These are phyloP conservation scores for Coccomyxa sp. DNA, from an alignment of 139 green algal genomes.

Conservation along the genomic window DNA sequence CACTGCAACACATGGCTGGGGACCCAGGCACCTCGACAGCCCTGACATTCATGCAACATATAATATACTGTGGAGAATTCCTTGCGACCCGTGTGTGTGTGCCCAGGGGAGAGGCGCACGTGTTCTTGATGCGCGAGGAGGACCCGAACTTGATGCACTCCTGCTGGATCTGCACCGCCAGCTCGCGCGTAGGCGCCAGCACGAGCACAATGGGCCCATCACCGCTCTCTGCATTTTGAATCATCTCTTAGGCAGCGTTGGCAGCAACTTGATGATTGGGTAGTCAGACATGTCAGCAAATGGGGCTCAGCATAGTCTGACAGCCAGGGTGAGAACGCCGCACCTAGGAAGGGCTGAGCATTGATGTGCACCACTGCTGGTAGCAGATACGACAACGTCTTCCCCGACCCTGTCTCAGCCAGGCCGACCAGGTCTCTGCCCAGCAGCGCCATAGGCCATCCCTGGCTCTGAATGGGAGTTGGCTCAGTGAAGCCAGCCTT, in stretches of 20 bases:
- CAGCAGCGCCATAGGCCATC: slow-evolving; percentile 87
- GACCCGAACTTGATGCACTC: slow-evolving; percentile 90
- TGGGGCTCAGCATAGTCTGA: background rate
- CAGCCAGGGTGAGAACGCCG: slow-evolving; percentile 6
- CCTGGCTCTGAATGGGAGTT: slow-evolving; percentile 84
- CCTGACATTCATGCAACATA: too few relatives aligned
- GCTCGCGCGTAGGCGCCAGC: slow-evolving; percentile 88
- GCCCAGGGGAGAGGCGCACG: slow-evolving; percentile 41
- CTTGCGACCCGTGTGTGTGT: background rate
- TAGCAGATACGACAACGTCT: slow-evolving; percentile 87
- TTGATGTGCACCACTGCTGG: slow-evolving; percentile 92
- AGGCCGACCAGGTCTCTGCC: slow-evolving; percentile 83
- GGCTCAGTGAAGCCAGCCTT: slow-evolving; percentile 78
- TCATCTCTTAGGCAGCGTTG: too few relatives aligned
- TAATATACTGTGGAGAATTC: background rate
- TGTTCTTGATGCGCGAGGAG: slow-evolving; percentile 82
- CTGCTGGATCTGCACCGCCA: slow-evolving; percentile 89
- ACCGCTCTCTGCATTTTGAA: slow-evolving; percentile 73
- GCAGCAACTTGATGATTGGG: background rate
- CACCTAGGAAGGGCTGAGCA: slow-evolving; percentile 82
- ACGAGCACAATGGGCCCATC: slow-evolving; percentile 92
- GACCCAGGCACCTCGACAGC: background rate
- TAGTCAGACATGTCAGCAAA: background rate
- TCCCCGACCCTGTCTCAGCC: slow-evolving; percentile 87
- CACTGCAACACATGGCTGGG: too few relatives aligned